phyloP scores from a whole-genome alignment of 495 filamentous ascomycete species.

The Acidiella bohemica region DNA sequence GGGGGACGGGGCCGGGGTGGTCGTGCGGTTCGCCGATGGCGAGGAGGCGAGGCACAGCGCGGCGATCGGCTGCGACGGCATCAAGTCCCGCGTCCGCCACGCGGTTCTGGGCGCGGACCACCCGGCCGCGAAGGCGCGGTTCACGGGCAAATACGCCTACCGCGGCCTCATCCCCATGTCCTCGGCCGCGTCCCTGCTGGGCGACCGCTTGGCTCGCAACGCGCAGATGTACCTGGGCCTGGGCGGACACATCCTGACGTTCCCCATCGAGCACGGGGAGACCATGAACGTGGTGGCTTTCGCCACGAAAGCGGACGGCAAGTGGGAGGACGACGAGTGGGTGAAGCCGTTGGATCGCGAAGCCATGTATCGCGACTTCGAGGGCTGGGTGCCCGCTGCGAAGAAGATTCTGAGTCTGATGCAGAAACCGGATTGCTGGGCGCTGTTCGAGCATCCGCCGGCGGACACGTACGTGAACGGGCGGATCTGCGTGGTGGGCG shows the following conservation, averaged over 20 bases:
- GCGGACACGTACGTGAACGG: conserved; percentile 42
- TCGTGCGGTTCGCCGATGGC: conserved; percentile 43
- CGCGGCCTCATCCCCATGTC: conserved; percentile 49
- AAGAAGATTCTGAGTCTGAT: conserved; percentile 33
- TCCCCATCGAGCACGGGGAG: conserved; percentile 49
- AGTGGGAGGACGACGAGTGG: conserved; percentile 42
- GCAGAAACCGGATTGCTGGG: conserved; percentile 43
- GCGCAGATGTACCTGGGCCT: conserved; percentile 44
- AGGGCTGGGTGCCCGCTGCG: conserved; percentile 38
- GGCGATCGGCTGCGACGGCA: conserved; percentile 23
- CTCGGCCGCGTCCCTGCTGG: conserved; percentile 38
- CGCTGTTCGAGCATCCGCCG: conserved; percentile 47
- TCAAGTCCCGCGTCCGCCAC: conserved; percentile 13
- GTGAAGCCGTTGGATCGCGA: conserved; percentile 42
- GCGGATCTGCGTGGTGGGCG: conserved; percentile 47
- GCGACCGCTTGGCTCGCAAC: conserved; percentile 39
- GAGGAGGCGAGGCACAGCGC: conserved; percentile 28
- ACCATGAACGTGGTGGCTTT: conserved; percentile 49
- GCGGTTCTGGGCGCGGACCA: conserved; percentile 33
- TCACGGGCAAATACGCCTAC: conserved; percentile 42
- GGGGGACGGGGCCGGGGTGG: conserved; percentile 26
- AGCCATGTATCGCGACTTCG: conserved; percentile 43
- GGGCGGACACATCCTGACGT: conserved; percentile 47
- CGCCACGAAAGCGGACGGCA: conserved; percentile 24
- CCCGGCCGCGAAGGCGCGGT: conserved; percentile 29